Percentiles rank a stretch among this genome's conserved stretches.
Conservation (phyloP, 305 asterid species). For the Solanum hybrid region DNA sequence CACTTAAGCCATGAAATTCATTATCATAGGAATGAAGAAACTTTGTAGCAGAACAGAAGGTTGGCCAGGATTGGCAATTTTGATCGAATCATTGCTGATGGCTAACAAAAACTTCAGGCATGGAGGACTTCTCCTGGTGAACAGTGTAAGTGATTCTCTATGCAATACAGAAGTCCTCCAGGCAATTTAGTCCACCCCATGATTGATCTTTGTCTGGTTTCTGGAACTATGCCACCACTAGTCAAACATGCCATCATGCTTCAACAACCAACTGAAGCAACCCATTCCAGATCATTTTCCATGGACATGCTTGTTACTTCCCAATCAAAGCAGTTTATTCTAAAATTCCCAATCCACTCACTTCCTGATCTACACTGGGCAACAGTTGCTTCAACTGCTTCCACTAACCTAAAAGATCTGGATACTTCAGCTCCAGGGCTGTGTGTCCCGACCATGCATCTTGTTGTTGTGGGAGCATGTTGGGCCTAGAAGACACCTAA, state of each 20-base stretch:
- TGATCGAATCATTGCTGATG: conserved; percentile 23
- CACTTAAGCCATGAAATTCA: conserved; percentile 20
- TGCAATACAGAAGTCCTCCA: conserved; percentile 3
- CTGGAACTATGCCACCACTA: background rate
- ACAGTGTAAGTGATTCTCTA: conserved; percentile 21
- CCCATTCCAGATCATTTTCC: background rate
- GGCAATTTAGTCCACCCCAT: background rate
- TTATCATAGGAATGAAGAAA: conserved; percentile 7
- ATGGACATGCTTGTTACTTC: background rate
- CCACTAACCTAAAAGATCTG: background rate
- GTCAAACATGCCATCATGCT: background rate
- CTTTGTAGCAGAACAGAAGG: background rate
- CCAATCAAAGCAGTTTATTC: background rate
- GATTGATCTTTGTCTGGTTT: background rate
- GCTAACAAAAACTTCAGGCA: conserved; percentile 29
- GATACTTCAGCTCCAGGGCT: background rate
- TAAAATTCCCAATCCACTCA: background rate
- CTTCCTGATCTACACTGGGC: background rate
- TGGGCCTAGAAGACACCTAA: background rate
- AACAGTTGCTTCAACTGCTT: background rate
- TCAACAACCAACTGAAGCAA: background rate
- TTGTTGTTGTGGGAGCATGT: background rate
- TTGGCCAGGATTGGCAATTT: background rate
- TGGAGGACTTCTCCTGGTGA: conserved; percentile 30
- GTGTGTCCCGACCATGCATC: background rate